Evolutionary conservation across 2,329 filamentous ascomycete genomes (phyloP), one percentile per base, ranked within the genome.

Genomic region (Colletotrichum sp.): DNA sequence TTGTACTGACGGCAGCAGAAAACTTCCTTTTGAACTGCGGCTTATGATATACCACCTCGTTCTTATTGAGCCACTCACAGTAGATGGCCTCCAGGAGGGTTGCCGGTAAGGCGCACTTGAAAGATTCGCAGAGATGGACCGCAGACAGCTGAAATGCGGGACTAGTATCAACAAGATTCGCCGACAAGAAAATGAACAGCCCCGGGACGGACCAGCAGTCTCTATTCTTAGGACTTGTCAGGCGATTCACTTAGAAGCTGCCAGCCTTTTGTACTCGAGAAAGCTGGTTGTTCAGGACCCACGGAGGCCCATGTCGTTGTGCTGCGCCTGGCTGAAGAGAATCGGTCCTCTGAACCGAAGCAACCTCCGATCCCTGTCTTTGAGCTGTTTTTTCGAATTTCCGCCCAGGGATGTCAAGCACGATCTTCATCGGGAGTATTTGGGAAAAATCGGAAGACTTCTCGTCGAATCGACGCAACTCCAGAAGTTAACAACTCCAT

Each of bases 341-440:
- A 48, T 48, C 13, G 43, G 43, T 0, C 43, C 43, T 48, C 43
- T 48, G 2, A 48, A 48, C 43, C n/a, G 43, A 48, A 22, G 43
- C 43, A 48, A 22, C n/a, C 43, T 48, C 2, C 43, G n/a, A 13
- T 48, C 10, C n/a, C 18, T 48, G 18, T 48, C 18, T 22, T 48
- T 48, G 18, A 48, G 43, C 5, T 22, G 3, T 48, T 22, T 0
- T 13, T 3, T 0, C 3, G 9, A 48, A 0, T 0, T 10, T 2
- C 2, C 39, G 0, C 8, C 8, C 39, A 5, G 18, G 39, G 0
- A 2, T 43, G 9, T n/a, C 39, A 3, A n/a, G n/a, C 39, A 5
- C 0, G 0, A 10, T 0, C 0, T 10, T n/a, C 0, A 43, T 43
- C 1, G 39, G 39, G 5, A 43, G 8, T 6, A n/a, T 0, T 43